phyloP scores from a whole-genome alignment of 139 green algal genomes.

The Mychonastes homosphaera region DNA sequence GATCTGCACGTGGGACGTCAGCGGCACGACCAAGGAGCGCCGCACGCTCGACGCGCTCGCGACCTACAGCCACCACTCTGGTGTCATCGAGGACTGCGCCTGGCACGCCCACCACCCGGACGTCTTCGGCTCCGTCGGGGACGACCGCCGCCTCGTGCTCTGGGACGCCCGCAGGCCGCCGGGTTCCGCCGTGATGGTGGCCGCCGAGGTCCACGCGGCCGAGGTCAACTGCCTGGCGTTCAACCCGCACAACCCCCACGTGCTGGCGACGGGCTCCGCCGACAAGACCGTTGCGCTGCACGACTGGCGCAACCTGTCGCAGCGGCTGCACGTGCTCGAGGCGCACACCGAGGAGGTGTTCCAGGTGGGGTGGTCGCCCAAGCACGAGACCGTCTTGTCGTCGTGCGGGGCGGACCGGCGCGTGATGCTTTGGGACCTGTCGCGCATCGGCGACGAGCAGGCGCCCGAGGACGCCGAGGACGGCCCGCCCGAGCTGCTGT shows the following conservation, averaged over 20 bases:
- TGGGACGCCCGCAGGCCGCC: constrained; percentile 82
- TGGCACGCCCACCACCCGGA: constrained; percentile 86
- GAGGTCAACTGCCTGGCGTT: constrained; percentile 98
- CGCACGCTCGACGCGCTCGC: constrained; percentile 56
- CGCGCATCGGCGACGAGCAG: constrained; percentile 89
- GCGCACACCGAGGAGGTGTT: constrained; percentile 95
- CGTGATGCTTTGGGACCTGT: constrained; percentile 97
- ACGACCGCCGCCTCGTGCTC: constrained; percentile 91
- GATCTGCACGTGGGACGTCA: constrained; percentile 98
- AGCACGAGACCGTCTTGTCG: constrained; percentile 89
- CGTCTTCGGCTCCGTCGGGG: constrained; percentile 92
- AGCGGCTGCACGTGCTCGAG: constrained; percentile 85
- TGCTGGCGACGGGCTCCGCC: constrained; percentile 89
- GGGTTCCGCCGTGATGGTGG: constrained; percentile 31
- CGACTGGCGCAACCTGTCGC: constrained; percentile 84
- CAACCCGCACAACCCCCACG: constrained; percentile 94
- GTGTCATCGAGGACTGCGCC: constrained; percentile 92
- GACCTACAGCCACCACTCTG: constrained; percentile 67
- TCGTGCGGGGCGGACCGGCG: constrained; percentile 89
- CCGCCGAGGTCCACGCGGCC: constrained; percentile 69
- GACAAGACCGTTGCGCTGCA: constrained; percentile 92
- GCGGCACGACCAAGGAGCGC: constrained; percentile 18
- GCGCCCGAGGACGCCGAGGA: constrained; percentile 91
- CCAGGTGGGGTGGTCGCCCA: constrained; percentile 86
- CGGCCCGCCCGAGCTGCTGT: constrained; percentile 89